phyloP scores from a whole-genome alignment of 805 yeast species.

The Starmerella vaccinii region DNA sequence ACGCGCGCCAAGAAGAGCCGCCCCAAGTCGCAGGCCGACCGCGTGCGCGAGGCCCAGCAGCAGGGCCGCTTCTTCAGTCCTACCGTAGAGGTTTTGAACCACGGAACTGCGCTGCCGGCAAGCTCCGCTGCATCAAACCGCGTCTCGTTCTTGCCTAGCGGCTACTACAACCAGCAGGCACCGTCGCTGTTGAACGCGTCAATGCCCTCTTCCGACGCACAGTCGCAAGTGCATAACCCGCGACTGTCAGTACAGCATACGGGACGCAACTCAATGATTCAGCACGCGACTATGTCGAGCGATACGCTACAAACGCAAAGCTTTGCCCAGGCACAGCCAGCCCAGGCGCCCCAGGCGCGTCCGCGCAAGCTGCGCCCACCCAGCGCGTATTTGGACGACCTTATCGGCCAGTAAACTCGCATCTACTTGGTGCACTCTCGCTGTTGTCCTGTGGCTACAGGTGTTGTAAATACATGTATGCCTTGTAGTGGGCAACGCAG shows the following conservation, averaged over 20 bases:
- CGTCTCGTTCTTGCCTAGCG: conserved; percentile 22
- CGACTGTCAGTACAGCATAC: conserved; percentile 18
- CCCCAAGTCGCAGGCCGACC: conserved; percentile 16
- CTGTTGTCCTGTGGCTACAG: no score
- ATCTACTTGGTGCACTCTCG: not conserved
- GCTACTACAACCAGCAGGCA: conserved; percentile 16
- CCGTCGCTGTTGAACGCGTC: conserved; percentile 10
- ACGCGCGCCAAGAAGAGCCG: conserved; percentile 5
- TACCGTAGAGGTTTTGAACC: conserved; percentile 59
- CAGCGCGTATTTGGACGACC: conserved; percentile 32
- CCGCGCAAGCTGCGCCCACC: conserved; percentile 29
- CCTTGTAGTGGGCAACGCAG: no score
- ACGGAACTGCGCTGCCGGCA: conserved; percentile 25
- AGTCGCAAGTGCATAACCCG: not conserved
- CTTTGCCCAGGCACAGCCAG: not conserved
- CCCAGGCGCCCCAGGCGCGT: not conserved
- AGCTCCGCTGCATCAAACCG: conserved; percentile 9
- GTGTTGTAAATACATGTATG: no score
- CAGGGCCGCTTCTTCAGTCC: conserved; percentile 55
- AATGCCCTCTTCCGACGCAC: conserved; percentile 8
- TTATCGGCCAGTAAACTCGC: conserved; percentile 21
- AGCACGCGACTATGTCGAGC: conserved; percentile 17
- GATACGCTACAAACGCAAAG: not conserved
- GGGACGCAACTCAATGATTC: conserved; percentile 17
- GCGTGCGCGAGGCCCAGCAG: conserved; percentile 16